These are phyloP conservation scores for Solanum hybrid DNA, from an alignment of 305 asterid species.

Conservation along the genomic window DNA sequence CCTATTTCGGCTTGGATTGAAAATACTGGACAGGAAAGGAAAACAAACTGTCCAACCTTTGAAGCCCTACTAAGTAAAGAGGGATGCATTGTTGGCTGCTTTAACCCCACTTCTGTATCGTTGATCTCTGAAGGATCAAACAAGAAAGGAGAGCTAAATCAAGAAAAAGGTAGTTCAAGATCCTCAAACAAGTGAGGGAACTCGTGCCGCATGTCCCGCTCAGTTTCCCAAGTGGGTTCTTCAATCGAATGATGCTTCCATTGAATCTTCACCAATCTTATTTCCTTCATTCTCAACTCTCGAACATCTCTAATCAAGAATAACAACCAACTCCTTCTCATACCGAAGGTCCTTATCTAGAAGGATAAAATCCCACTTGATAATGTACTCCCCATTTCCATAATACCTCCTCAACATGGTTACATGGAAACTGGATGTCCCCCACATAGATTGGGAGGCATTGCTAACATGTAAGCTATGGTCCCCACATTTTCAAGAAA, in stretches of 20 bases:
- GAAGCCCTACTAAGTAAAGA: no score
- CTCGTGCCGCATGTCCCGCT: background rate
- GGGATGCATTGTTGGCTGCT: no score
- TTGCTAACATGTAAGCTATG: background rate
- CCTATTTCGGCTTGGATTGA: no score
- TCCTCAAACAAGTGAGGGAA: background rate
- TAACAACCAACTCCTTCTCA: background rate
- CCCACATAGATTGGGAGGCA: background rate
- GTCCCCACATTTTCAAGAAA: background rate
- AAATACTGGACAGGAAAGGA: no score
- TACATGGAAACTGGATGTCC: background rate
- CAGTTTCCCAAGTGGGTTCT: background rate
- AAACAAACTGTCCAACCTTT: no score
- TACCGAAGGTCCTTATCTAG: background rate
- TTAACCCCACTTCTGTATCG: background rate
- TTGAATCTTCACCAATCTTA: background rate
- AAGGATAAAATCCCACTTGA: background rate
- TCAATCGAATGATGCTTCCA: background rate
- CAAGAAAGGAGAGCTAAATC: background rate
- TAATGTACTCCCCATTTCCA: background rate
- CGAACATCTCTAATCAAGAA: background rate
- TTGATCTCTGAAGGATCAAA: background rate
- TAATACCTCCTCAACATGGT: background rate
- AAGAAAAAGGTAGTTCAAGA: background rate
- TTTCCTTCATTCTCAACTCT: background rate